Conservation (phyloP, 257 asterid species). For the Fraxinus pennsylvanica region DNA sequence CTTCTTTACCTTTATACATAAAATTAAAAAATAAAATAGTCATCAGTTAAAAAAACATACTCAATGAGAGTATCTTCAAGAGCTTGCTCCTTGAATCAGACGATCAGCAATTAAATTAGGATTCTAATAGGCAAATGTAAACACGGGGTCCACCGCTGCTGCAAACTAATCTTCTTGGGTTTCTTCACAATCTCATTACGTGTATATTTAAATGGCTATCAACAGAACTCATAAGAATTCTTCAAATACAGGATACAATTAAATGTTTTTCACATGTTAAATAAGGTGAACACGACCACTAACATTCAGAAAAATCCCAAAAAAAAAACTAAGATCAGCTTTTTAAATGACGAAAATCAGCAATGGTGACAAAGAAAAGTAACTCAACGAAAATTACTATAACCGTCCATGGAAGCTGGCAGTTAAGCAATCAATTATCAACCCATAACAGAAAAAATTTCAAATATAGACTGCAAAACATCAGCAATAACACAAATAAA, state of each 20-base stretch:
- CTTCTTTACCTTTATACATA: not conserved
- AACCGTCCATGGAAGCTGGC: slow-evolving; percentile 10
- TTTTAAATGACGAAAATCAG: not conserved
- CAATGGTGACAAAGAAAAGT: not conserved
- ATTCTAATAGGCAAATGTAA: too few relatives aligned
- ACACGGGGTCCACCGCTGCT: not conserved
- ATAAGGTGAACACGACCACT: not conserved
- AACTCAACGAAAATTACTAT: not conserved
- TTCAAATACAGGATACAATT: not conserved
- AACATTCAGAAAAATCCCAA: not conserved
- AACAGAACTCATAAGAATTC: not conserved
- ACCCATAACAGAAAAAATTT: not conserved
- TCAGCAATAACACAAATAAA: not conserved
- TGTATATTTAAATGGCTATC: not conserved
- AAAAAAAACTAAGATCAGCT: not conserved
- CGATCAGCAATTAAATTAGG: not conserved
- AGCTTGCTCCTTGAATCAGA: not conserved
- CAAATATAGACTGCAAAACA: not conserved
- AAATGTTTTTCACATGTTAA: not conserved
- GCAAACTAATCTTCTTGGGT: too few relatives aligned
- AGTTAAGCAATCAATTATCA: not conserved
- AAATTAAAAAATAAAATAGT: not conserved
- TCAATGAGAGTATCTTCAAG: not conserved
- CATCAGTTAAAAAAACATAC: not conserved
- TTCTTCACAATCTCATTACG: too few relatives aligned